Evolutionary conservation across 2,329 filamentous ascomycete genomes (phyloP), one percentile per base, ranked within the genome.

Genomic region (Fusarium sp.): DNA sequence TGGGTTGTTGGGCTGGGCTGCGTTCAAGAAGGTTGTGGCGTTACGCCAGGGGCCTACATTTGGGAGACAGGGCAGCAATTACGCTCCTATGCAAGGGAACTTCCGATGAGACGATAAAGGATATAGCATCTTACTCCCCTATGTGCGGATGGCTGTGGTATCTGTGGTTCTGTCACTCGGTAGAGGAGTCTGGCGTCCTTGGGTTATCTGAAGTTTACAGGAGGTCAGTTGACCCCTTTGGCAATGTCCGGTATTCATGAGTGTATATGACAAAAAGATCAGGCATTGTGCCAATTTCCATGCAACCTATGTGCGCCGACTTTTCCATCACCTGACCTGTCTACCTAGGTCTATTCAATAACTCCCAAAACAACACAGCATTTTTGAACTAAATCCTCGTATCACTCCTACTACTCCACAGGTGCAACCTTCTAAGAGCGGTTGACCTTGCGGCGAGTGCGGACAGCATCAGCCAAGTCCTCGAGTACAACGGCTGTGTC

Each of bases 391-490:
- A 49, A 33, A 57, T 60, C 31, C 42, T 45, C 45, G 41, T n/a
- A 51, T 61, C 51, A 41, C 56, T 17, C 33, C 26, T 69, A 42
- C 41, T 78, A 54, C 75, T 75, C 77, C 57, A 33, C 47, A 63
- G 20, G 26, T 79, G 79, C 60, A 42, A 79, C 54, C 79, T 72
- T 13, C 80, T 78, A 62, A 82, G 75, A 64, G 54, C 63, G 82
- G 77, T 85, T 87, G 47, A 84, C 65, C 78, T 90, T 86, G 78
- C 96, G 90, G 77, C 96, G 90, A 73, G 90, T 89, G 58, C 93
- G 90, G 59, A 98, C 92, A 41, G 94, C 93, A n/a, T 91, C 90
- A 11, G 96, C 95, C 36, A 98, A 89, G 77, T 96, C 89, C 83
- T 98, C 93, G 31, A 98, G 88, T 2, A 96, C 93, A 4, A 89